phyloP scores from a whole-genome alignment of 306 rosid genomes.

The Quercus bicolor region DNA sequence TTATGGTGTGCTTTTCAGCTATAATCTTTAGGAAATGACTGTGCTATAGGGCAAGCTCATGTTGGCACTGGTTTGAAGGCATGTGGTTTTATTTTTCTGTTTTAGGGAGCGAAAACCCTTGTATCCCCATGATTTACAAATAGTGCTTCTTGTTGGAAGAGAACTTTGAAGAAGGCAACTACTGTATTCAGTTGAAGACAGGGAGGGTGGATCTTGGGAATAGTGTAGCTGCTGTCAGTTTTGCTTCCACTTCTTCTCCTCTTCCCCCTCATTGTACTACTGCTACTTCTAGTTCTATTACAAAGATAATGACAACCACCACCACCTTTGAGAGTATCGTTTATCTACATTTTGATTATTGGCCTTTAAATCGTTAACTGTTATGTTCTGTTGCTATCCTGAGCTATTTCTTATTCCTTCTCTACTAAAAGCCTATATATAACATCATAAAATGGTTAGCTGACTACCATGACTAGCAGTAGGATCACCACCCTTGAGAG shows the following conservation, averaged over 20 bases:
- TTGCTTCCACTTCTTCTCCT: too few relatives aligned
- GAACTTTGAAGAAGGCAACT: neutral
- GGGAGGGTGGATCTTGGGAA: neutral
- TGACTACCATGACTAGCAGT: neutral
- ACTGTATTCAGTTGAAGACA: neutral
- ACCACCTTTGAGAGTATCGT: too few relatives aligned
- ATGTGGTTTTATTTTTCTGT: neutral
- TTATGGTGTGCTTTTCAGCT: constrained; percentile 13
- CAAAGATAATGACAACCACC: too few relatives aligned
- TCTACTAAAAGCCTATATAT: neutral
- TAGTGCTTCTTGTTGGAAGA: neutral
- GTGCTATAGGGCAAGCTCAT: constrained; percentile 3
- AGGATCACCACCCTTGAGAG: neutral
- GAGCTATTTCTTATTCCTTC: neutral
- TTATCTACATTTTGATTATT: too few relatives aligned
- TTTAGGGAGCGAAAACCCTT: neutral
- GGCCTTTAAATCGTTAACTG: neutral
- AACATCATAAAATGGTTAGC: neutral
- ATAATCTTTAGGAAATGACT: neutral
- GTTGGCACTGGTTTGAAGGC: constrained; percentile 2
- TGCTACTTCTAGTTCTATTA: too few relatives aligned
- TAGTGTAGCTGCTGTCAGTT: too few relatives aligned
- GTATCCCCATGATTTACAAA: neutral
- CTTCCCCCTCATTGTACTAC: too few relatives aligned
- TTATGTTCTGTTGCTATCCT: neutral